Base-by-base conservation (phyloP, 805 yeast genomes). In the Sungouiella thailandica region DNA sequence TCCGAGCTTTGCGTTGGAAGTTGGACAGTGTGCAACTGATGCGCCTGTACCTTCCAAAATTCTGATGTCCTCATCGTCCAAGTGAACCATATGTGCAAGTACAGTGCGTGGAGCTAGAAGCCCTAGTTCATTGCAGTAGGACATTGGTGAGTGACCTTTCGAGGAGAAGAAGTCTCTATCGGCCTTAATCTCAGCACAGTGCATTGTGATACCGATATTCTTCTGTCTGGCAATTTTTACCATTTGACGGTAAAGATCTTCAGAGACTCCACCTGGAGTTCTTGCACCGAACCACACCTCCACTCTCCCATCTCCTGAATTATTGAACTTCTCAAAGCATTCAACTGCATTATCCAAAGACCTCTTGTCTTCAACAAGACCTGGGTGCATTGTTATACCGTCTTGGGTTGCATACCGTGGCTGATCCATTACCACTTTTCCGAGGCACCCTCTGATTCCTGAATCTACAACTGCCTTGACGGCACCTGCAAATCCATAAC, bases 1-100 rank as follows among this genome's bases (percentile, higher is more conserved):
- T 13, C 44, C 52, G 8, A 45, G 36, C 25, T 45, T 47, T 7
- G 50, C 50, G 25, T 43, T 47, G 5, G 50, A 47, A 4, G 52
- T 41, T 4, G 50, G 50, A 17, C 46, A 42, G 18, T 40, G 46
- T 3, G 46, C 46, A n/a, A 40, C 46, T 14, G 42, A 40, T 3
- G 44, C 39, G 5, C 44, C 46, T 9, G 42, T 30, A 6, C 24
- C 17, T 22, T 37, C 37, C 28, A 40, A 23, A n/a, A 40, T 30
- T 11, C 28, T 25, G 22, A 40, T 37, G 20, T 40, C 46, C 9
- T 20, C 23, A 14, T 42, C 44, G 23, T 40, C 44, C 29, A 40
- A 37, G 26, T 42, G 44, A 6, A 37, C 42, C 46, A 42, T 40
- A 14, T 40, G 46, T 3, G 46, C 44, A n/a, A 42, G 40, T 11